A percentile compares a stretch with the other conserved stretches of the same genome.
These are phyloP conservation scores for Aspergillus cejpii DNA, from an alignment of 2,329 filamentous ascomycete species.

Conservation along the genomic window DNA sequence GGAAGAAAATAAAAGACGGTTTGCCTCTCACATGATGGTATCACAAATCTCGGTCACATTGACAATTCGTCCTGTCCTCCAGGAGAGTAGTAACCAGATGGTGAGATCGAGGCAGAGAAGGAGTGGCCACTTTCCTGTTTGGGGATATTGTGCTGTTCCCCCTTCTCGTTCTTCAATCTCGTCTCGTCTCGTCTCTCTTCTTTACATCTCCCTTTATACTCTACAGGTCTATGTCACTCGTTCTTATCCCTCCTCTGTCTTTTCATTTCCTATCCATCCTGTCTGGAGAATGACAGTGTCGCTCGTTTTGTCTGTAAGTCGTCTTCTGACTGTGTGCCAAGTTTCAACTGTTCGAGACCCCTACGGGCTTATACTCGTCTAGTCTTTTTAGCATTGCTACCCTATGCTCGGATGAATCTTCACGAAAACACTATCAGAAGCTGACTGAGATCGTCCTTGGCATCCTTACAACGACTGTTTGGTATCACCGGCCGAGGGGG, in stretches of 20 bases:
- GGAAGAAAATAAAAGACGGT: neutral
- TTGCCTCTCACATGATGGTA: constrained; percentile 16
- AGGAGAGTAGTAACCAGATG: too few relatives aligned
- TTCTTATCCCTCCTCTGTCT: neutral
- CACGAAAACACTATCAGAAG: neutral
- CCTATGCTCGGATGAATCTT: constrained; percentile 3
- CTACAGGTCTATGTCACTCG: neutral
- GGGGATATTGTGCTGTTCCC: neutral
- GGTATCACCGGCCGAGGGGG: neutral
- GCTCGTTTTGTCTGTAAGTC: neutral
- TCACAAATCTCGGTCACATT: constrained; percentile 14
- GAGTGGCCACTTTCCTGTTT: constrained; percentile 1
- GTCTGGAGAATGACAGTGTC: neutral
- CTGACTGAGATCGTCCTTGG: constrained; percentile 1
- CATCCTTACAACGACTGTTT: neutral
- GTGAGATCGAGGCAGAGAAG: too few relatives aligned
- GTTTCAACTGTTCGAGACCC: neutral
- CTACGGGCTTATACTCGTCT: neutral
- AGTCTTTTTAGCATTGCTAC: neutral
- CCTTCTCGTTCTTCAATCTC: too few relatives aligned
- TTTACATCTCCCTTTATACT: neutral
- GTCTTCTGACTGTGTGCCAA: constrained; percentile 1
- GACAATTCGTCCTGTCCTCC: neutral
- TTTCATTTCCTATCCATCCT: neutral
- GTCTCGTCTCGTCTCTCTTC: neutral